Percentiles rank a stretch among this genome's conserved stretches.
Conservation (phyloP, 805 yeast genomes). For the Candida peoriensis region DNA sequence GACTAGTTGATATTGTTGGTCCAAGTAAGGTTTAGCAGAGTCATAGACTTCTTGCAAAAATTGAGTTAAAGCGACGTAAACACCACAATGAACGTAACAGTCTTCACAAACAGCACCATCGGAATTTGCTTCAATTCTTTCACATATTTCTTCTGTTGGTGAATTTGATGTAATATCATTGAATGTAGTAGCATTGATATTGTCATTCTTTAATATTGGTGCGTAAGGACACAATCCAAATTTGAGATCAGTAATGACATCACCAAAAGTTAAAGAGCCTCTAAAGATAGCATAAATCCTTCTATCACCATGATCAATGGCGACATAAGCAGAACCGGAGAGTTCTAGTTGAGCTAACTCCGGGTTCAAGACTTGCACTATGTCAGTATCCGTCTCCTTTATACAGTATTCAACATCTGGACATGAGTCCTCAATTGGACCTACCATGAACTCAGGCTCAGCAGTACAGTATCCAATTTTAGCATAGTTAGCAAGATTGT, state of each 20-base stretch:
- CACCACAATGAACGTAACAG: slow-evolving; percentile 63
- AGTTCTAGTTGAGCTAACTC: slow-evolving; percentile 1
- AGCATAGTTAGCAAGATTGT: slow-evolving; percentile 13
- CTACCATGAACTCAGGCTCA: slow-evolving; percentile 4
- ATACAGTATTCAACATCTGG: slow-evolving; percentile 10
- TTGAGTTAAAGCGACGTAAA: slow-evolving; percentile 39
- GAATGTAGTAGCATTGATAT: neutral
- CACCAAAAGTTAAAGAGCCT: slow-evolving; percentile 5
- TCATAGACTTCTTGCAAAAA: slow-evolving; percentile 34
- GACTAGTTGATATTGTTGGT: slow-evolving; percentile 43
- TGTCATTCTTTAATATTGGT: slow-evolving; percentile 29
- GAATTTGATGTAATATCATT: slow-evolving; percentile 1
- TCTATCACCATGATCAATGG: slow-evolving; percentile 1
- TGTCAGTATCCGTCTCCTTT: neutral
- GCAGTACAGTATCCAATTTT: slow-evolving; percentile 19
- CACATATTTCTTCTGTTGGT: no score
- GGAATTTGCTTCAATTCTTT: neutral
- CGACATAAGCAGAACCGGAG: slow-evolving; percentile 6
- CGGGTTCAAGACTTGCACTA: slow-evolving; percentile 1
- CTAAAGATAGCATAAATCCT: slow-evolving; percentile 2
- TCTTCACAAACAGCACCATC: slow-evolving; percentile 33
- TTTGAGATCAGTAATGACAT: slow-evolving; percentile 53
- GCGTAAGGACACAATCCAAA: slow-evolving; percentile 40
- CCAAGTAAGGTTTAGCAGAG: slow-evolving; percentile 27
- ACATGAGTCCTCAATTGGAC: slow-evolving; percentile 11